Evolutionary conservation across 352 stramenopile species (phyloP).

Genomic region (Thraustochytrium sp.): DNA sequence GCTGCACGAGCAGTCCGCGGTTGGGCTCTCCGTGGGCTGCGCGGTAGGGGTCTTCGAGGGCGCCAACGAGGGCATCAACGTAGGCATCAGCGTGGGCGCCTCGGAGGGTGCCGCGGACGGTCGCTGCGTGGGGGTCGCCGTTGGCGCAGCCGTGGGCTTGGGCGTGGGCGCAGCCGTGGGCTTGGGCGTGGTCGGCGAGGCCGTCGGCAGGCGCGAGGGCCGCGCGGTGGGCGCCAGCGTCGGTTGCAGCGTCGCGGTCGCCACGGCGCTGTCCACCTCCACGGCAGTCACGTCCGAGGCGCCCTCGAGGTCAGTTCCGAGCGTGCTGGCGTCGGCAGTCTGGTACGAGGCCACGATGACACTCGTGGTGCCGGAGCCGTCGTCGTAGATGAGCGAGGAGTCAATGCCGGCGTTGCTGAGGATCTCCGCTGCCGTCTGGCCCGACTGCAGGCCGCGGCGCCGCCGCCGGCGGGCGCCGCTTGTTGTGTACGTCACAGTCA

Average conservation of each 20-base stretch:
- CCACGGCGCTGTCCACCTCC: neutral
- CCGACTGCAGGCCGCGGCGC: neutral
- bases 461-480: neutral
- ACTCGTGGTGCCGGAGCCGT: neutral
- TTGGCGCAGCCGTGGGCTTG: neutral
- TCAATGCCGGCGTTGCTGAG: neutral
- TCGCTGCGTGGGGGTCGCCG: neutral
- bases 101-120: neutral
- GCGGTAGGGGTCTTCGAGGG: neutral
- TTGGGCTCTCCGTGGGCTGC: neutral
- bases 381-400: neutral
- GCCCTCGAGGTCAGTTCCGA: neutral
- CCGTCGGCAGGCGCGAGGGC: neutral
- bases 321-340: neutral
- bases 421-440: neutral
- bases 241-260: neutral
- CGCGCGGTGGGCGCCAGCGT: neutral
- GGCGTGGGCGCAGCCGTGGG: neutral
- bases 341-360: neutral
- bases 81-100: neutral
- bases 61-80: neutral
- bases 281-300: neutral
- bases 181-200: neutral
- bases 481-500: neutral
- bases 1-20: neutral